Base-by-base conservation (phyloP, 2,329 filamentous ascomycete genomes). In the Chaetothyriales sp. region DNA sequence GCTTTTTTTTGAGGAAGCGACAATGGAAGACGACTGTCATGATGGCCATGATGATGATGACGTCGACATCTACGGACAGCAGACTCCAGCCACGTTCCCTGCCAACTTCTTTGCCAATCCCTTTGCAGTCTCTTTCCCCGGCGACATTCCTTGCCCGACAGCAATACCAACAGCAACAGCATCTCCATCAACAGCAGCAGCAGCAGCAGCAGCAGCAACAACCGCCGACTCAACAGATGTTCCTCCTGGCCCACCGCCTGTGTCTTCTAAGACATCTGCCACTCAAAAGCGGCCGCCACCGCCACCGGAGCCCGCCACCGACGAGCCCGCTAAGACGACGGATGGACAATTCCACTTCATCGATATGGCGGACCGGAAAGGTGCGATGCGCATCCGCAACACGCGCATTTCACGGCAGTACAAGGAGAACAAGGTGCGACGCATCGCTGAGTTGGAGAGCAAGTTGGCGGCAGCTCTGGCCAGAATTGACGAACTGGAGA, bases 371-470 rank as follows among this genome's bases (percentile, higher is more conserved):
- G 56, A 61, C 51, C 60, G 60, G 46, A 60, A 60, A 40, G 56
- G 54, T 13, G 58, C 56, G 18, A 55, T 57, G 28, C 52, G 56
- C 4, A 54, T 60, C 20, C 58, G 59, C 18, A 61, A 61, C 37
- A 58, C 57, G 8, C 59, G 60, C 50, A 58, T 57, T 40, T 61
- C 59, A n/a, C 58, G 59, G 13, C 54, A 56, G 37, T 55, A 60
- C 46, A 50, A 58, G 19, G 56, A 61, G 28, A 61, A 59, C 50
- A 61, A 61, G 40, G 55, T 61, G 33, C 52, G 57, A 18, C 51
- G 52, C 28, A 61, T 61, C 43, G 51, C 56, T 40, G 56, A 60
- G 49, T 49, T 61, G 48, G 60, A 61, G 49, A 51, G 53, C 50
- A 54, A 55, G 51, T 48, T 60, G 22, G 57, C 52, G 29, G 53